A percentile compares a stretch with the other conserved stretches of the same genome.
Evolutionary conservation across 2,329 filamentous ascomycete genomes (phyloP).

Genomic region (Magnaporthiopsis poae): DNA sequence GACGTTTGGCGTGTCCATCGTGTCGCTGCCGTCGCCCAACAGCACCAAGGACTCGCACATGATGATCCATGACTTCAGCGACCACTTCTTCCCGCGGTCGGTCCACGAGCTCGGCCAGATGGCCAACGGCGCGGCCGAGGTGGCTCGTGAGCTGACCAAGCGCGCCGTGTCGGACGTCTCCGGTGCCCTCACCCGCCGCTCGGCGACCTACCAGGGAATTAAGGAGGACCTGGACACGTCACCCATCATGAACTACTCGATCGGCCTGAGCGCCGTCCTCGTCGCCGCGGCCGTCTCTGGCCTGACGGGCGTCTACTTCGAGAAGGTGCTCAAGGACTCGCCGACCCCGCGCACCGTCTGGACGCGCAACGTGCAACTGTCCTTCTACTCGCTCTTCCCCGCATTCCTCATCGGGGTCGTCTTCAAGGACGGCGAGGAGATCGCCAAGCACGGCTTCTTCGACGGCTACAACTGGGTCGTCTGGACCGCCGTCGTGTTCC

Average conservation of each 20-base stretch:
- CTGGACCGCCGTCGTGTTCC: slow-evolving; percentile 73
- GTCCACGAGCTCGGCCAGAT: slow-evolving; percentile 65
- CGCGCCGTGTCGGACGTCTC: slow-evolving; percentile 30
- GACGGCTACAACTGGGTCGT: slow-evolving; percentile 88
- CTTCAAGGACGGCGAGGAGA: slow-evolving; percentile 75
- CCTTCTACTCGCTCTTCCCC: slow-evolving; percentile 87
- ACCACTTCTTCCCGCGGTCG: slow-evolving; percentile 67
- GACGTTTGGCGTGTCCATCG: slow-evolving; percentile 71
- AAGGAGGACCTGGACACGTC: slow-evolving; percentile 48
- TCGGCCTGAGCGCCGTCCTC: slow-evolving; percentile 71
- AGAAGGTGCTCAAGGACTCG: slow-evolving; percentile 87
- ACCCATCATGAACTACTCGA: slow-evolving; percentile 60
- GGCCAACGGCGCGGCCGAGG: slow-evolving; percentile 40
- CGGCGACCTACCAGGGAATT: slow-evolving; percentile 86
- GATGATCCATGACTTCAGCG: slow-evolving; percentile 52
- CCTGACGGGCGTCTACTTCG: slow-evolving; percentile 75
- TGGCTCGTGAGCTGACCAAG: slow-evolving; percentile 41
- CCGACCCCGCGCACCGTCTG: slow-evolving; percentile 67
- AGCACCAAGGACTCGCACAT: slow-evolving; percentile 45
- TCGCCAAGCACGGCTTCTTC: slow-evolving; percentile 81
- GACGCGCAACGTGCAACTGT: slow-evolving; percentile 89
- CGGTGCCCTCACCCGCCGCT: slow-evolving; percentile 50
- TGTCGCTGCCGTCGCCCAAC: slow-evolving; percentile 62
- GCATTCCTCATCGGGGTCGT: slow-evolving; percentile 78
- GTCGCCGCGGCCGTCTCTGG: slow-evolving; percentile 72